A percentile compares a stretch with the other conserved stretches of the same genome.
Evolutionary conservation across 2,329 filamentous ascomycete genomes (phyloP).

Genomic region (Alternaria arbusti): DNA sequence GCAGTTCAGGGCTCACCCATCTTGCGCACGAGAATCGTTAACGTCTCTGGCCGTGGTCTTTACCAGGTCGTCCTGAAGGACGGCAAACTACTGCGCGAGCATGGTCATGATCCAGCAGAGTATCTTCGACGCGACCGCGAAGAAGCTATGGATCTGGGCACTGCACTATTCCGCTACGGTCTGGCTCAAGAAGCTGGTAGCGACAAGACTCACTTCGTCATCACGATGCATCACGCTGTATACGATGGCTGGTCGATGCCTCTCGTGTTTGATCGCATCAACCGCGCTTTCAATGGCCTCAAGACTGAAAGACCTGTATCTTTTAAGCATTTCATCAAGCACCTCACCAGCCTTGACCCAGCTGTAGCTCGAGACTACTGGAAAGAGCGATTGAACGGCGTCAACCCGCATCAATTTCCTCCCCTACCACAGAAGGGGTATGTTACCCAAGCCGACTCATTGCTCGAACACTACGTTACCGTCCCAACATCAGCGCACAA

Average conservation of each 20-base stretch:
- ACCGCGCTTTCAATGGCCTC: constrained; percentile 38
- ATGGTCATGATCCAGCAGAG: constrained; percentile 31
- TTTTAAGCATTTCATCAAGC: constrained; percentile 59
- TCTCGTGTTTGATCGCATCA: constrained; percentile 44
- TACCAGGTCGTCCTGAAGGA: constrained; percentile 49
- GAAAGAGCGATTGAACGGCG: constrained; percentile 54
- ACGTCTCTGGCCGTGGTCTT: constrained; percentile 45
- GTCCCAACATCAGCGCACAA: constrained; percentile 39
- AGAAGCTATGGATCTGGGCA: constrained; percentile 49
- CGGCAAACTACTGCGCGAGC: constrained; percentile 35
- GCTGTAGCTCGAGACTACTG: constrained; percentile 55
- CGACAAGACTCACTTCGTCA: constrained; percentile 52
- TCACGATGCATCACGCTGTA: constrained; percentile 59
- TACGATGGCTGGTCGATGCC: constrained; percentile 58
- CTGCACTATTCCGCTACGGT: constrained; percentile 47
- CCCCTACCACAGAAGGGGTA: constrained; percentile 55
- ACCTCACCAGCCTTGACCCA: constrained; percentile 53
- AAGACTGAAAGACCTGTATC: constrained; percentile 32
- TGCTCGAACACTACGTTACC: constrained; percentile 57
- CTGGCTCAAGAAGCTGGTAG: constrained; percentile 34
- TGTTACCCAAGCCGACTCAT: constrained; percentile 57
- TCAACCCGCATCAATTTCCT: constrained; percentile 58
- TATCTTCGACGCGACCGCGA: constrained; percentile 46
- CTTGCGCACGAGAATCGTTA: constrained; percentile 50
- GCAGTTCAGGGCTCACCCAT: constrained; percentile 42